Evolutionary conservation across 129 eudicot species (phyloP).

Genomic region (Centrapalus pauciflorus): DNA sequence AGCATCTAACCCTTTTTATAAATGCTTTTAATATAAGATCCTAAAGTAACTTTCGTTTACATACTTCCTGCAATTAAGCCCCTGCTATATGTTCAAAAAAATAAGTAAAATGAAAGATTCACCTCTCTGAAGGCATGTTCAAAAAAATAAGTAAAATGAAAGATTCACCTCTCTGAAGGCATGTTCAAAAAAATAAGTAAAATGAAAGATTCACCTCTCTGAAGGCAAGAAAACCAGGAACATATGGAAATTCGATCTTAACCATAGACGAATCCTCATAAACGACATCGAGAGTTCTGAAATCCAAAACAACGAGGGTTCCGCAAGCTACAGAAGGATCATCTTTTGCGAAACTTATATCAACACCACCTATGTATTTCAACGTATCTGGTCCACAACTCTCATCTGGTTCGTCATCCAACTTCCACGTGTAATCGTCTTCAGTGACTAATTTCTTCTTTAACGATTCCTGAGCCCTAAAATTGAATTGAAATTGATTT

Average conservation of each 20-base stretch:
- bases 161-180: no score
- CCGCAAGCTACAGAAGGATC: constrained; percentile 81
- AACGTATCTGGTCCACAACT: constrained; percentile 27
- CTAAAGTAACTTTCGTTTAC: no score
- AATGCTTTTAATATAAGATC: no score
- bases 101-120: no score
- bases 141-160: no score
- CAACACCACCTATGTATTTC: constrained; percentile 90
- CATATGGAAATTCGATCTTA: constrained; percentile 60
- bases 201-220: constrained; percentile 57
- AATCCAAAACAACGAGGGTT: constrained; percentile 71
- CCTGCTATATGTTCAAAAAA: no score
- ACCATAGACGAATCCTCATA: constrained; percentile 60
- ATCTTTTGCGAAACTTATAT: constrained; percentile 69
- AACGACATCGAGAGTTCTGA: constrained; percentile 48
- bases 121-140: no score
- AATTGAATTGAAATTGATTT: constrained; percentile 2
- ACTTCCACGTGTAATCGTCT: constrained; percentile 66
- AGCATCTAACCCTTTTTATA: no score
- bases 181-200: no score
- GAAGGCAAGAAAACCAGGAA: constrained; percentile 91
- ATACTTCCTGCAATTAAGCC: no score
- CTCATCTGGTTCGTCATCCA: constrained; percentile 26
- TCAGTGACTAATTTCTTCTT: constrained; percentile 48
- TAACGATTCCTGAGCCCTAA: constrained; percentile 69